Base-by-base conservation (phyloP, 2,329 filamentous ascomycete species). In the Stagonosporopsis cucurbitacearum region DNA sequence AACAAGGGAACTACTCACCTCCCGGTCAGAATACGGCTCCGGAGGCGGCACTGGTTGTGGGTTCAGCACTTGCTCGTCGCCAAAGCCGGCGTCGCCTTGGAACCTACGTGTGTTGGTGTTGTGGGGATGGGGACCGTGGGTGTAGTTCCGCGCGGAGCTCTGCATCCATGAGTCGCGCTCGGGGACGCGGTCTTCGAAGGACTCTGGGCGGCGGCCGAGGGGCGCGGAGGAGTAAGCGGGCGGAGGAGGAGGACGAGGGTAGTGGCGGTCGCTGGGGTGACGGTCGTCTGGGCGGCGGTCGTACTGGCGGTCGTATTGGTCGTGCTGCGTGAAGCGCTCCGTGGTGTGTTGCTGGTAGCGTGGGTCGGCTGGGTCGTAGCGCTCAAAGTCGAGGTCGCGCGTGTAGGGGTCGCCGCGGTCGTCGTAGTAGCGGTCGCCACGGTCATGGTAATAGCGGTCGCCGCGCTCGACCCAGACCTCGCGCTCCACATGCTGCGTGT, bases 141-240 rank as follows among this genome's bases (percentile, higher is more conserved):
- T 45, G 44, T 43, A 44, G 30, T 17, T 15, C 33, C 62, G 47
- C 20, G 51, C 47, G 1, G 63, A 54, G 61, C 66, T 69, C 56
- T 73, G 66, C 68, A 72, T 73, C 64, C 65, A 74, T 23, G 65
- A 63, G 28, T 73, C 69, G 54, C 72, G 68, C 50, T 74, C 69
- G 2, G 71, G 72, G n/a, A 73, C 65, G 42, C 70, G 71, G 60
- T 74, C 72, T 45, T 75, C 72, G 35, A 68, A 74, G 12, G 70
- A 67, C 47, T 74, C 71, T 2, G 70, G 63, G 53, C 70, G 70
- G 41, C 71, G 71, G 42, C 66, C 68, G 1, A 70, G 66, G 13
- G 67, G 69, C 1, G 54, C 58, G n/a, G n/a, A n/a, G n/a, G n/a
- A n/a, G n/a, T n/a, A n/a, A n/a, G n/a, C n/a, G n/a, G n/a, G n/a